Evolutionary conservation across 768 basidiomycete genomes (phyloP), one percentile per base, ranked within the genome.

Genomic region (Hydnum rufescens): DNA sequence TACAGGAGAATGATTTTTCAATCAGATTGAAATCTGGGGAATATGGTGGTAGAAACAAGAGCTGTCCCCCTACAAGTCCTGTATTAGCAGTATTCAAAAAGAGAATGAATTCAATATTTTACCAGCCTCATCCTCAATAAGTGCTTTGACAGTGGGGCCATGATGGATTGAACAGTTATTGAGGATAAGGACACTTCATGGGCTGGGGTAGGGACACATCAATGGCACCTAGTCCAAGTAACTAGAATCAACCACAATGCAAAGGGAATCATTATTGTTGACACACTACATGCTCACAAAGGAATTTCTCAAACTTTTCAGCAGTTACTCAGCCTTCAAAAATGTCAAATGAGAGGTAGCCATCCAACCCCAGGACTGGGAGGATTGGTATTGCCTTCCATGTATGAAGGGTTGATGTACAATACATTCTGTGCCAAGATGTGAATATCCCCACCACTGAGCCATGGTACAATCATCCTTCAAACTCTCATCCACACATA

Each of bases 401-500:
- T 6, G 25, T 8, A 8, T 50, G 6, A 31, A 47, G 8, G 13
- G 25, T 8, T 13, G 13, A 6, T 32, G 23, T 32, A 32, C 30
- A 32, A 8, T 5, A 25, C 26, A 31, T 13, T 30, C 23, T 30
- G 13, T 4, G 32, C 28, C 8, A 28, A 25, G 4, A 32, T 49
- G n/a, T 8, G 36, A 8, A 39, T 39, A 39, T 19, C 36, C 31
- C 39, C 55, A 19, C 32, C 42, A 13, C 34, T 19, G 19, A 32
- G 54, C 28, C 26, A 55, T n/a, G 49, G 43, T 42, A 51, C 36
- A 22, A 42, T 46, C 16, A 43, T 25, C 22, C 52, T 46, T 22
- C n/a, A 22, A 0, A 48, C 53, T 52, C 28, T 57, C 56, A 48
- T 57, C 54, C 4, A 57, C 43, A 52, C 53, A 57, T 1, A 57